Evolutionary conservation across 2,329 filamentous ascomycete species (phyloP).

Genomic region (Penicillium expansum): DNA sequence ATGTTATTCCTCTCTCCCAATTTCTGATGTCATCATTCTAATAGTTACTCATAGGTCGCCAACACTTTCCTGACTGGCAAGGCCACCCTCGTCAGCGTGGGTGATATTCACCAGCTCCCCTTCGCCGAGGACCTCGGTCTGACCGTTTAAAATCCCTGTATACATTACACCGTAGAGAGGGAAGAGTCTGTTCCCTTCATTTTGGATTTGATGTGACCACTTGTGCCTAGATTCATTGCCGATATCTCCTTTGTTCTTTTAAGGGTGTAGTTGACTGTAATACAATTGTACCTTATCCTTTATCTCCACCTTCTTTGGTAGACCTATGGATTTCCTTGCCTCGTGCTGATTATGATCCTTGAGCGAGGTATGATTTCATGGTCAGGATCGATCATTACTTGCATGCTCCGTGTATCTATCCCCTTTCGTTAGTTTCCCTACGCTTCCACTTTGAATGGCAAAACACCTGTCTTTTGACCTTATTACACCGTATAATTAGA

Average conservation of each 20-base stretch:
- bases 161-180: slow-evolving; percentile 39
- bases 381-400: neutral
- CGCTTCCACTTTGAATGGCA: neutral
- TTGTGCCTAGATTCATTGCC: slow-evolving; percentile 40
- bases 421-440: neutral
- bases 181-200: slow-evolving; percentile 28
- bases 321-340: neutral
- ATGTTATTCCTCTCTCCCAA: slow-evolving; percentile 43
- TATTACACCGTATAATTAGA: neutral
- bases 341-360: neutral
- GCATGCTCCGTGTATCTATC: neutral
- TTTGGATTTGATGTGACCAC: slow-evolving; percentile 30
- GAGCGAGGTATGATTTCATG: neutral
- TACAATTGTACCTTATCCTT: slow-evolving; percentile 40
- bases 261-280: slow-evolving; percentile 41
- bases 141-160: slow-evolving; percentile 68
- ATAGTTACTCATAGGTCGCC: slow-evolving; percentile 62
- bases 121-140: slow-evolving; percentile 93
- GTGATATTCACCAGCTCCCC: slow-evolving; percentile 86
- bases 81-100: slow-evolving; percentile 83
- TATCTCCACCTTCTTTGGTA: slow-evolving; percentile 8
- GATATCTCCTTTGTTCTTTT: slow-evolving; percentile 37
- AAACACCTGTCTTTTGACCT: no score
- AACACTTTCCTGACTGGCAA: slow-evolving; percentile 84
- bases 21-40: slow-evolving; percentile 11